Conservation (phyloP, 2,329 filamentous ascomycete species). For the Neofusicoccum laricinum region DNA sequence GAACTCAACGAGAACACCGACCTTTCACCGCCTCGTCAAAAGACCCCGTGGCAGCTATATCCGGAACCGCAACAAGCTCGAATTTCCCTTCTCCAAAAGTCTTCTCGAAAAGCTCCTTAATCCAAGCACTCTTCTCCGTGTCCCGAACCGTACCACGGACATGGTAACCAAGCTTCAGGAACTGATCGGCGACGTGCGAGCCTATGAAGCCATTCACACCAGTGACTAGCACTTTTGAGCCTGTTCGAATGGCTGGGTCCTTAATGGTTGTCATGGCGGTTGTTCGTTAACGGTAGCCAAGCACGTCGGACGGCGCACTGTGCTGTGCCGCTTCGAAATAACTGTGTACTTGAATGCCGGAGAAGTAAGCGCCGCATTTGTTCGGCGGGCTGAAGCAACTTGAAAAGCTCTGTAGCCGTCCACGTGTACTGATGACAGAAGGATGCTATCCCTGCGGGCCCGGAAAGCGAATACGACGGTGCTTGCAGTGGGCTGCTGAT, state of each 20-base stretch:
- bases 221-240: constrained; percentile 31
- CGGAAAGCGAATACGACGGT: too few species aligned
- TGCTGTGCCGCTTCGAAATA: too few species aligned
- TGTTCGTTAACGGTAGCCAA: too few species aligned
- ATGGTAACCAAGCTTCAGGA: constrained; percentile 29
- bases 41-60: constrained; percentile 25
- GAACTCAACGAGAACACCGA: background rate
- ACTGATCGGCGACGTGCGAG: constrained; percentile 30
- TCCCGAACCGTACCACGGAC: constrained; percentile 34
- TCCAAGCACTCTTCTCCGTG: constrained; percentile 27
- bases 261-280: background rate
- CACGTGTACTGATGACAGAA: too few species aligned
- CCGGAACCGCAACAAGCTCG: constrained; percentile 28
- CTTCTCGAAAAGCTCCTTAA: constrained; percentile 27
- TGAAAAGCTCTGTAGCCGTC: too few species aligned
- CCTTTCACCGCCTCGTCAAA: constrained; percentile 28
- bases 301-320: too few species aligned
- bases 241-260: constrained; percentile 7
- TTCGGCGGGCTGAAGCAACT: too few species aligned
- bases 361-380: too few species aligned
- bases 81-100: constrained; percentile 25
- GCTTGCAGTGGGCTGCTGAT: too few species aligned
- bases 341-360: too few species aligned
- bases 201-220: constrained; percentile 37
- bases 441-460: too few species aligned